Percentiles rank a stretch among this genome's conserved stretches.
These are phyloP conservation scores for Penicillium parvum DNA, from an alignment of 495 filamentous ascomycete species.

Conservation along the genomic window DNA sequence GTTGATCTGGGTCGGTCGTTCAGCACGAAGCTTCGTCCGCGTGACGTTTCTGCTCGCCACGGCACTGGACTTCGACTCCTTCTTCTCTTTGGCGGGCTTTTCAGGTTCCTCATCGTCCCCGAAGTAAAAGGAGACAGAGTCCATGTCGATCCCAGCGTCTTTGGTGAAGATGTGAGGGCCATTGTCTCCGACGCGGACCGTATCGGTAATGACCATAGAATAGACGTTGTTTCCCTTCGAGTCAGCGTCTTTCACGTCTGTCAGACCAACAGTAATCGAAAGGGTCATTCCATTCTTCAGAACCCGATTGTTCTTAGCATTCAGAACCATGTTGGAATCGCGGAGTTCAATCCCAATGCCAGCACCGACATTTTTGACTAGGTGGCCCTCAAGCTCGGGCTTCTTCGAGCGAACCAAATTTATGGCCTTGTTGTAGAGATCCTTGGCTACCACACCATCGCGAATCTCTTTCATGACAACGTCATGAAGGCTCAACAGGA, in stretches of 20 bases:
- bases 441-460: conserved; percentile 82
- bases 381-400: conserved; percentile 89
- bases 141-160: conserved; percentile 82
- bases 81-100: conserved; percentile 63
- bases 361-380: conserved; percentile 81
- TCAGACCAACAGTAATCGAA: conserved; percentile 80
- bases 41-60: conserved; percentile 89
- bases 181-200: conserved; percentile 74
- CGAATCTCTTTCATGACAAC: conserved; percentile 81
- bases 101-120: conserved; percentile 78
- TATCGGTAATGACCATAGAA: conserved; percentile 86
- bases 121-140: conserved; percentile 95
- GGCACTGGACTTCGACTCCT: conserved; percentile 75
- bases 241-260: conserved; percentile 75
- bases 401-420: conserved; percentile 75
- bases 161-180: conserved; percentile 85
- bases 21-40: conserved; percentile 87
- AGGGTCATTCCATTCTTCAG: conserved; percentile 97
- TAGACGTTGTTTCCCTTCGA: conserved; percentile 82
- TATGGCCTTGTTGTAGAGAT: conserved; percentile 86
- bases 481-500: conserved; percentile 83
- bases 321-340: conserved; percentile 76
- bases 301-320: conserved; percentile 72
- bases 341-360: conserved; percentile 90
- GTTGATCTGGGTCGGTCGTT: conserved; percentile 76